These are phyloP conservation scores for Kalaharituber pfeilii DNA, from an alignment of 2,329 filamentous ascomycete species.

Conservation along the genomic window DNA sequence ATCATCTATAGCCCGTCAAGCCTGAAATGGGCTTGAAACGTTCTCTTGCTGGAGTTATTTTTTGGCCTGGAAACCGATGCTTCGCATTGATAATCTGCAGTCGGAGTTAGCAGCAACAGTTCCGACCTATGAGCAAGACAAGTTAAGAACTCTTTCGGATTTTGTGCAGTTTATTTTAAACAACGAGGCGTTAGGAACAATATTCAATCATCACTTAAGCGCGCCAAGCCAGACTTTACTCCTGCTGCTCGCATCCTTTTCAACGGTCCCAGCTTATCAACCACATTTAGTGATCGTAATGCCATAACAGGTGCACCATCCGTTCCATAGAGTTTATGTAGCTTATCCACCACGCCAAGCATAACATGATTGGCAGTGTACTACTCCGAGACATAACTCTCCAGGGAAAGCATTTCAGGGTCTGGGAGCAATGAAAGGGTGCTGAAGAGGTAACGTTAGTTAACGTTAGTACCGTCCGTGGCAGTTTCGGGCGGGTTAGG, in stretches of 20 bases:
- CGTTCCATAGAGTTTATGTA: slow-evolving; percentile 82
- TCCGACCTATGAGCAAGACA: too few relatives aligned
- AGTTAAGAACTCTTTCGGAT: too few relatives aligned
- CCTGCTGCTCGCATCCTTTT: slow-evolving; percentile 53
- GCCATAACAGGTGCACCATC: slow-evolving; percentile 63
- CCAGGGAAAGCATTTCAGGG: slow-evolving; percentile 55
- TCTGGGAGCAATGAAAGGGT: slow-evolving; percentile 62
- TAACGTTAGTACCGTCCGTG: slow-evolving; percentile 81
- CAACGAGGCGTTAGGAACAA: too few relatives aligned
- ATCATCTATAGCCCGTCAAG: too few relatives aligned
- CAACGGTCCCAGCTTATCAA: slow-evolving; percentile 55
- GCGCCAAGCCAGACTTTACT: too few relatives aligned
- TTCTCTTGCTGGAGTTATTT: too few relatives aligned
- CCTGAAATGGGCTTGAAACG: too few relatives aligned
- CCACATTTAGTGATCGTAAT: slow-evolving; percentile 54
- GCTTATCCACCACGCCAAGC: slow-evolving; percentile 66
- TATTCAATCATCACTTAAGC: too few relatives aligned
- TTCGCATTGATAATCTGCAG: too few relatives aligned
- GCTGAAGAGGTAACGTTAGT: slow-evolving; percentile 96
- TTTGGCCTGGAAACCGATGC: too few relatives aligned
- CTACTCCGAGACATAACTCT: slow-evolving; percentile 62
- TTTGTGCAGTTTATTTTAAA: too few relatives aligned
- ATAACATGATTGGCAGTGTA: slow-evolving; percentile 69
- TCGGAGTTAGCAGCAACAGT: too few relatives aligned
- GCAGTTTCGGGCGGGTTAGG: slow-evolving; percentile 74